Conservation (phyloP, 495 filamentous ascomycete genomes). For the Delitschia confertaspora region DNA sequence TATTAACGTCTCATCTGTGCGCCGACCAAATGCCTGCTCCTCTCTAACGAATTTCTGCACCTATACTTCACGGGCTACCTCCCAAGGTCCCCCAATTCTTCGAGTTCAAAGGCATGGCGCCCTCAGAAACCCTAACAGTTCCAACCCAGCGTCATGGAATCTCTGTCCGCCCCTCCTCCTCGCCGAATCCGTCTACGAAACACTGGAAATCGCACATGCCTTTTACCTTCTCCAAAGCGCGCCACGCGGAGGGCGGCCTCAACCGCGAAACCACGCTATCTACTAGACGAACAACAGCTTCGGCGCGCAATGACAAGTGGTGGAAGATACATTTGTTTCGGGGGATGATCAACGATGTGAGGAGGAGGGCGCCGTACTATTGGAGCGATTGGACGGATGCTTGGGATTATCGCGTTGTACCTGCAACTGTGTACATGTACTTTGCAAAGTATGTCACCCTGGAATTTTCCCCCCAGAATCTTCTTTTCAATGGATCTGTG, state of each 20-base stretch:
- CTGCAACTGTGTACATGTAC: constrained; percentile 39
- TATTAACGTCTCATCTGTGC: no score
- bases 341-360: constrained; percentile 40
- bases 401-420: constrained; percentile 38
- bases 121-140: constrained; percentile 21
- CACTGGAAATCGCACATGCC: constrained; percentile 16
- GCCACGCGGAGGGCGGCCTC: neutral
- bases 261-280: constrained; percentile 7
- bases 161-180: constrained; percentile 11
- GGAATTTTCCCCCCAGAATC: no score
- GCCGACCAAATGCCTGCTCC: no score
- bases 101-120: no score
- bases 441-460: constrained; percentile 42
- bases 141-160: constrained; percentile 23
- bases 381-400: constrained; percentile 38
- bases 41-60: no score
- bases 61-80: no score
- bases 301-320: constrained; percentile 17
- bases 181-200: constrained; percentile 23
- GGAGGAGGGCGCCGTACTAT: constrained; percentile 38
- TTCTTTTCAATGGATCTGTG: no score
- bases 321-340: constrained; percentile 32
- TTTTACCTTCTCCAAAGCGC: constrained; percentile 8
- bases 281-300: constrained; percentile 1
- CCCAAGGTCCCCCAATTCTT: no score